Evolutionary conservation across 805 yeast species (phyloP).

Genomic region (Ogataea allantospora): DNA sequence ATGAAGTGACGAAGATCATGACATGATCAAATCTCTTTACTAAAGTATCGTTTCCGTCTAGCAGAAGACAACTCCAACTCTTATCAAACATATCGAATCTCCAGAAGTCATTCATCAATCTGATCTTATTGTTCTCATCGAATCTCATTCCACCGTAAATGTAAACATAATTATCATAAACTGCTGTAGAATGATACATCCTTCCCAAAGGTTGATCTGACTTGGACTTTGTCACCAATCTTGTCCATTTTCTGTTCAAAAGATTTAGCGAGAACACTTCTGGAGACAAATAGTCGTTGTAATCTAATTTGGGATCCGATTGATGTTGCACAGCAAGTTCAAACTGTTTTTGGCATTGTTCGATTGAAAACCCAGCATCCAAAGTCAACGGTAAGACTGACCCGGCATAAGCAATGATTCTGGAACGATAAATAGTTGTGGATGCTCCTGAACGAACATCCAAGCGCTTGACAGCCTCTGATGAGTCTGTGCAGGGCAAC

Average conservation of each 20-base stretch:
- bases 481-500: slow-evolving; percentile 50
- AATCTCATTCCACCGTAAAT: slow-evolving; percentile 64
- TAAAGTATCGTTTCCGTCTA: slow-evolving; percentile 29
- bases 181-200: slow-evolving; percentile 57
- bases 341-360: slow-evolving; percentile 41
- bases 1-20: slow-evolving; percentile 40
- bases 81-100: slow-evolving; percentile 51
- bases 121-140: slow-evolving; percentile 36
- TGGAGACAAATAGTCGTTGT: slow-evolving; percentile 47
- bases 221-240: slow-evolving; percentile 34
- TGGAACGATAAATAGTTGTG: slow-evolving; percentile 53
- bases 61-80: slow-evolving; percentile 52
- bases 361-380: slow-evolving; percentile 35
- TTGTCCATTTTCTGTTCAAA: slow-evolving; percentile 56
- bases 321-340: slow-evolving; percentile 12
- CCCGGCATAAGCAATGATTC: slow-evolving; percentile 69
- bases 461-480: slow-evolving; percentile 52
- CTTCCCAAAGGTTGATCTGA: slow-evolving; percentile 42
- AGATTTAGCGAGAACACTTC: slow-evolving; percentile 62
- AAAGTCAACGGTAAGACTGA: slow-evolving; percentile 56
- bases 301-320: slow-evolving; percentile 4
- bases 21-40: slow-evolving; percentile 51
- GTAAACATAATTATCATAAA: slow-evolving; percentile 49
- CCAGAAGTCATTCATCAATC: slow-evolving; percentile 68
- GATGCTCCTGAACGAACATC: slow-evolving; percentile 71